These are phyloP conservation scores for Adiantum capillusveneris DNA, from an alignment of 75 land plant species.

Conservation along the genomic window DNA sequence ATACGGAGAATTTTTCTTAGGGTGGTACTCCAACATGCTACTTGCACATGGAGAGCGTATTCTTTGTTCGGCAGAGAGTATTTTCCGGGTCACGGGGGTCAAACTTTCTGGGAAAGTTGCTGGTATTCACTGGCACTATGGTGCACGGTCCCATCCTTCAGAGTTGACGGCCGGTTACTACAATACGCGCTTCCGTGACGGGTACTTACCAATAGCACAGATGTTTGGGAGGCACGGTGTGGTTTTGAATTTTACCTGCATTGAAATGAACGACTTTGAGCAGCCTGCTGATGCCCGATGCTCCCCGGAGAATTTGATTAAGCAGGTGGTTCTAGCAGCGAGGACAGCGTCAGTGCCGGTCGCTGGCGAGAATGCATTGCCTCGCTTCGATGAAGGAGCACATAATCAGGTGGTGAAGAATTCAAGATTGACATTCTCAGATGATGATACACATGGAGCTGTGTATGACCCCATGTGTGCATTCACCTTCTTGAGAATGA, in stretches of 20 bases:
- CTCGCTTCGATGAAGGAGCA: slow-evolving; percentile 23
- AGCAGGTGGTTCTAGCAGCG: slow-evolving; percentile 63
- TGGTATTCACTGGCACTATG: slow-evolving; percentile 31
- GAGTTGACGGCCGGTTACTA: slow-evolving; percentile 28
- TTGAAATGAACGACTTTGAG: slow-evolving; percentile 23
- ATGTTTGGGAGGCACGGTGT: slow-evolving; percentile 28
- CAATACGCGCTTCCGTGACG: slow-evolving; percentile 16
- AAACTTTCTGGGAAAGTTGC: slow-evolving; percentile 18
- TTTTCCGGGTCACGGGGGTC: slow-evolving; percentile 12
- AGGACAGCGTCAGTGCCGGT: slow-evolving; percentile 8
- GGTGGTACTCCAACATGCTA: slow-evolving; percentile 21
- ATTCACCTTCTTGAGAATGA: slow-evolving; percentile 78
- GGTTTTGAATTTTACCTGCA: slow-evolving; percentile 21
- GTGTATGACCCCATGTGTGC: slow-evolving; percentile 34
- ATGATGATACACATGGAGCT: background rate
- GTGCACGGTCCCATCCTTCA: slow-evolving; percentile 18
- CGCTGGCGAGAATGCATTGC: slow-evolving; percentile 29
- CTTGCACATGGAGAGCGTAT: slow-evolving; percentile 24
- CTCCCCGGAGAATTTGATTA: slow-evolving; percentile 62
- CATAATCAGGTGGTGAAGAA: slow-evolving; percentile 14
- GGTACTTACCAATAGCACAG: slow-evolving; percentile 18
- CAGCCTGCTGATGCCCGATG: slow-evolving; percentile 49
- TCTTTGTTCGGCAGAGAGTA: slow-evolving; percentile 7
- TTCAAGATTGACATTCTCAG: background rate
- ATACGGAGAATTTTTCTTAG: slow-evolving; percentile 21